Evolutionary conservation across 345 rosid genomes (phyloP), one percentile per base, ranked within the genome.

Genomic region (Aethionema arabicum): DNA sequence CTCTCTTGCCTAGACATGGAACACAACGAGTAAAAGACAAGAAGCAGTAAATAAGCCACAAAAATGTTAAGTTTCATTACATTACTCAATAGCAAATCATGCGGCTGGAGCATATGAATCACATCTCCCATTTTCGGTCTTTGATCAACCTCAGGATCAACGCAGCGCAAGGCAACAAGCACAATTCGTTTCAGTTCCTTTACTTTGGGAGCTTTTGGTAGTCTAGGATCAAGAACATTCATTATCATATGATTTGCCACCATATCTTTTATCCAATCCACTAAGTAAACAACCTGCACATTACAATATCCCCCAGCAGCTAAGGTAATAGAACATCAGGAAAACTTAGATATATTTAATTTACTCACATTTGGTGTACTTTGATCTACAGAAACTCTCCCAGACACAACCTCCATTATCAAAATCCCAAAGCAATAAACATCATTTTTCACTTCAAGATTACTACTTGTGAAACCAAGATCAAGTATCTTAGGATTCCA

Each of bases 111-210:
- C 96, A 91, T 91, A 80, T 72, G 82, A 66, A 84, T 68, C 43
- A 85, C 83, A 44, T 82, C 83, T 59, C 85, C 89, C 86, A 90
- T 91, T 52, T 54, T 79, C 10, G 95, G 91, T 81, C 95, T 81
- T 2, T 78, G 78, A 8, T 74, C 61, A 21, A 65, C 30, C 31
- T 88, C 90, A 0, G 76, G 82, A 73, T 91, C 95, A 0, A 76
- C 86, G 32, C 98, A 91, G 15, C 81, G 78, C 48, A 85, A 81
- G 21, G 93, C 79, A 11, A 91, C 59, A 71, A 87, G 69, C 49
- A 83, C 52, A 40, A 83, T 58, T 15, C 90, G 72, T 72, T 91
- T 88, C 36, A 85, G 85, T 60, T 83, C 91, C 63, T 77, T 82
- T 0, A 68, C 30, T 57, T 80, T 68, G 9, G 95, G 96, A 57